These are phyloP conservation scores for Phytophthora fragariaefolia DNA, from an alignment of 352 stramenopile genomes.

Conservation along the genomic window DNA sequence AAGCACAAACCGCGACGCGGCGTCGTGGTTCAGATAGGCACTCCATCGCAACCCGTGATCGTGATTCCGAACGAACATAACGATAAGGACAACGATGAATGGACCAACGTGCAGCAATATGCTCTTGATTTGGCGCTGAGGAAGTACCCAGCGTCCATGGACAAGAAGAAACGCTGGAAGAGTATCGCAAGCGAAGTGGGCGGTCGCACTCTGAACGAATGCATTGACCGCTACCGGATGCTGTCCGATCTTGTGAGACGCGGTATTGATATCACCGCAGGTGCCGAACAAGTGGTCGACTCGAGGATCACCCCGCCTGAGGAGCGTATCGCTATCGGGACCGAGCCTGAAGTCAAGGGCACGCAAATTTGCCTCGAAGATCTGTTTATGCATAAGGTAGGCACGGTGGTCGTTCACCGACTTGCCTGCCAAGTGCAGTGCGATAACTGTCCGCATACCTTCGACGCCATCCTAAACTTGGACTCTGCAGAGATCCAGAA, in stretches of 20 bases:
- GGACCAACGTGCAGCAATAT: conserved; percentile 63
- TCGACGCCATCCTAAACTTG: conserved; percentile 61
- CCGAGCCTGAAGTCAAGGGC: conserved; percentile 52
- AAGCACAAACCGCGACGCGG: not conserved
- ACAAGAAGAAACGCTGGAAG: conserved; percentile 67
- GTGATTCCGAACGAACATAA: not conserved
- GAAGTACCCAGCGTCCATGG: conserved; percentile 65
- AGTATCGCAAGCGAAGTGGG: conserved; percentile 68
- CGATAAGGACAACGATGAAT: conserved; percentile 34
- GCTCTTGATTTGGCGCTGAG: conserved; percentile 68
- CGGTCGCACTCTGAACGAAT: conserved; percentile 69
- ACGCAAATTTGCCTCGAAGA: conserved; percentile 60
- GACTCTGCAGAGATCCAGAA: conserved; percentile 48
- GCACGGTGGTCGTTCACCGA: conserved; percentile 64
- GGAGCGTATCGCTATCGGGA: conserved; percentile 52
- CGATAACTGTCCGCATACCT: conserved; percentile 65
- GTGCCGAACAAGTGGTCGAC: no score
- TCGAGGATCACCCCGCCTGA: conserved; percentile 51
- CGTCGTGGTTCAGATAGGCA: conserved; percentile 29
- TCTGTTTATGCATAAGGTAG: conserved; percentile 75
- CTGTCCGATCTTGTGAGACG: conserved; percentile 54
- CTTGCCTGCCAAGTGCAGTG: conserved; percentile 70
- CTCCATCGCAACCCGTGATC: no score
- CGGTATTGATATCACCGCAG: conserved; percentile 8
- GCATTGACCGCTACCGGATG: conserved; percentile 75